Percentiles rank a stretch among this genome's conserved stretches.
Evolutionary conservation across 768 basidiomycete genomes (phyloP).

Genomic region (Lactifluus pinguis): DNA sequence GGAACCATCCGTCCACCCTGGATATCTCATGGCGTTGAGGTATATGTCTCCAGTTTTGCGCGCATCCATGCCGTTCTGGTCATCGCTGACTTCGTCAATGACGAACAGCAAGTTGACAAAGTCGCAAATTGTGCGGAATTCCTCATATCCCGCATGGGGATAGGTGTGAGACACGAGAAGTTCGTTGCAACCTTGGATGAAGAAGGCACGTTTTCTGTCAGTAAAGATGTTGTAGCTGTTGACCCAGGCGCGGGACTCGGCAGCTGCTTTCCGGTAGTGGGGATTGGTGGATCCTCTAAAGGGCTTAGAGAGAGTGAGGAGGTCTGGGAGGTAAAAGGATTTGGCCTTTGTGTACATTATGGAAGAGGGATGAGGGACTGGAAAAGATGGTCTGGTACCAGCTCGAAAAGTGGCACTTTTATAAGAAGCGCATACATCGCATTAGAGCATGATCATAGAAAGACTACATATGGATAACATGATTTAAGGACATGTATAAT

Average conservation of each 20-base stretch:
- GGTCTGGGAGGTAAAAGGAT: slow-evolving; percentile 46
- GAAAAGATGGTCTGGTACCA: not conserved
- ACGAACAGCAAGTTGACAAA: slow-evolving; percentile 48
- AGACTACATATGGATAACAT: not conserved
- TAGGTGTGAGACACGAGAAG: slow-evolving; percentile 57
- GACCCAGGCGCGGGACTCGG: slow-evolving; percentile 57
- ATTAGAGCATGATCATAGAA: not conserved
- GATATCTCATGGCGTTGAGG: slow-evolving; percentile 46
- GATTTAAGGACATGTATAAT: not conserved
- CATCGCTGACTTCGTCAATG: slow-evolving; percentile 62
- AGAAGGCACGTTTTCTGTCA: slow-evolving; percentile 53
- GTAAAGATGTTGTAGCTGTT: slow-evolving; percentile 53
- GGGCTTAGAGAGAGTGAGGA: slow-evolving; percentile 37
- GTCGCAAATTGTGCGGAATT: slow-evolving; percentile 56
- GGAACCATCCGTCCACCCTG: slow-evolving; percentile 49
- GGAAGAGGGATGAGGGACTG: not conserved
- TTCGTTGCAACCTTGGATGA: slow-evolving; percentile 54
- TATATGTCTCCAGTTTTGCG: slow-evolving; percentile 46
- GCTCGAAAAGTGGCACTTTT: not conserved
- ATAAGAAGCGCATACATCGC: slow-evolving; percentile 7
- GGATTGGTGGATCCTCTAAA: slow-evolving; percentile 48
- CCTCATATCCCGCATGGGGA: slow-evolving; percentile 49
- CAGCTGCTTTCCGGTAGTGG: slow-evolving; percentile 46
- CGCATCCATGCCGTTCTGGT: slow-evolving; percentile 52
- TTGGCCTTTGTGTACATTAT: slow-evolving; percentile 19